phyloP scores from a whole-genome alignment of 2,329 filamentous ascomycete genomes.

The Cladosporium oxysporum region DNA sequence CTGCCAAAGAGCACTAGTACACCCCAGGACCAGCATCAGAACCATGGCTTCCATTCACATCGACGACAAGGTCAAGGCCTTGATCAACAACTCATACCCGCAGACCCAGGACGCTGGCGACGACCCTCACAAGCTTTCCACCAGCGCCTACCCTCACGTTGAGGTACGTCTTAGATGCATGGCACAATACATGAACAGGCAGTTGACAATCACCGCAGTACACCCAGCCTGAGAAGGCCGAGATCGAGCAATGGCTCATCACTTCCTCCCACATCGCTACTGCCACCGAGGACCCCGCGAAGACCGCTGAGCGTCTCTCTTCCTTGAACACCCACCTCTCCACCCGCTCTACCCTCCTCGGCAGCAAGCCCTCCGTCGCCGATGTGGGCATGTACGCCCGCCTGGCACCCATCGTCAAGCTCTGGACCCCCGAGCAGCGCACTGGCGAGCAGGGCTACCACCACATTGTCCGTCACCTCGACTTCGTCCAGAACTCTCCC shows the following conservation, averaged over 20 bases:
- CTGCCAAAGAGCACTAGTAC: neutral
- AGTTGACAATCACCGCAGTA: constrained; percentile 56
- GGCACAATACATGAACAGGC: neutral
- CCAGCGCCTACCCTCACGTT: constrained; percentile 35
- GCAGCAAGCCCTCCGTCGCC: constrained; percentile 83
- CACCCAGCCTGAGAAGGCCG: constrained; percentile 75
- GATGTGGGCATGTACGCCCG: constrained; percentile 82
- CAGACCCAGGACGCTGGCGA: constrained; percentile 34
- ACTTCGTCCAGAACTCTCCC: constrained; percentile 90
- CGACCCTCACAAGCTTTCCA: constrained; percentile 39
- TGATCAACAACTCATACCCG: constrained; percentile 38
- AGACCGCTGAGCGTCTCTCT: constrained; percentile 66
- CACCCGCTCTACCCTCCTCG: constrained; percentile 84
- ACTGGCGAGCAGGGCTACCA: constrained; percentile 88
- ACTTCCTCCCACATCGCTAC: constrained; percentile 70
- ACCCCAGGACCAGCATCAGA: neutral
- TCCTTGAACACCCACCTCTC: constrained; percentile 85
- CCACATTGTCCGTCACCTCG: constrained; percentile 85
- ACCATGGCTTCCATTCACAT: constrained; percentile 36
- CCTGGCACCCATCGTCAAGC: constrained; percentile 72
- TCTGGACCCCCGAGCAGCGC: constrained; percentile 81
- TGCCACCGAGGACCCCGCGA: constrained; percentile 58
- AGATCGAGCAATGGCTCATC: constrained; percentile 83
- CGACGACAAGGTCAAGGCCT: constrained; percentile 36
- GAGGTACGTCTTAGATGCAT: constrained; percentile 28